phyloP scores from a whole-genome alignment of 2,329 filamentous ascomycete species.

The Acrocalymma vagum region DNA sequence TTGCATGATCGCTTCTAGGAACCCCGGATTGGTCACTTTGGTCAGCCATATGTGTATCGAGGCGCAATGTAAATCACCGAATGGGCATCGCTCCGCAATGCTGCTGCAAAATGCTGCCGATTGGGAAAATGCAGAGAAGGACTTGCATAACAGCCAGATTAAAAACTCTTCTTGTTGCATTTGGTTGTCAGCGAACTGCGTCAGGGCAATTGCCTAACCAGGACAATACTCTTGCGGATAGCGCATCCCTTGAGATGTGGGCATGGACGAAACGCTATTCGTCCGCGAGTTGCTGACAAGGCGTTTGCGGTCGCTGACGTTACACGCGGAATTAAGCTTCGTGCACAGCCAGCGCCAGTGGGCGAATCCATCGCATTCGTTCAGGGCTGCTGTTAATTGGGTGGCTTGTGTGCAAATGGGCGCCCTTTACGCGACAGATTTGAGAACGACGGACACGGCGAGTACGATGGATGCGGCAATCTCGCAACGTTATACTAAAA shows the following conservation, averaged over 20 bases:
- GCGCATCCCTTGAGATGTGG: slow-evolving; percentile 8
- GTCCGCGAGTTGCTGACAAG: slow-evolving; percentile 31
- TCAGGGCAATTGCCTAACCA: slow-evolving; percentile 15
- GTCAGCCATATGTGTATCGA: slow-evolving; percentile 25
- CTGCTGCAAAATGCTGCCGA: no score
- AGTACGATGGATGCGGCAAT: slow-evolving; percentile 26
- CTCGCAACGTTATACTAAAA: slow-evolving; percentile 36
- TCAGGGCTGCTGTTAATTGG: slow-evolving; percentile 10
- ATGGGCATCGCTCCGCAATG: slow-evolving; percentile 3
- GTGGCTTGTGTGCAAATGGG: no score
- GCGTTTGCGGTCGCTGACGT: slow-evolving; percentile 28
- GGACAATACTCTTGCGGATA: slow-evolving; percentile 14
- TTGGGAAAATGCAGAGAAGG: no score
- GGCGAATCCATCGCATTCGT: slow-evolving; percentile 2
- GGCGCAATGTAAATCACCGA: slow-evolving; percentile 6
- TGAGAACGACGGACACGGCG: no score
- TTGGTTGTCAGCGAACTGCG: slow-evolving; percentile 18
- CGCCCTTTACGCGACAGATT: no score
- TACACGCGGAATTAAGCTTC: slow-evolving; percentile 26
- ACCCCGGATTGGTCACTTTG: slow-evolving; percentile 22
- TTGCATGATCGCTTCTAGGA: slow-evolving; percentile 18
- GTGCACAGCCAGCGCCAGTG: slow-evolving; percentile 11
- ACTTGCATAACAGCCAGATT: no score
- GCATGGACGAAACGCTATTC: slow-evolving; percentile 1
- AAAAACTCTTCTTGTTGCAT: no score